Base-by-base conservation (phyloP, 2,329 filamentous ascomycete species). In the Nakataea oryzae region DNA sequence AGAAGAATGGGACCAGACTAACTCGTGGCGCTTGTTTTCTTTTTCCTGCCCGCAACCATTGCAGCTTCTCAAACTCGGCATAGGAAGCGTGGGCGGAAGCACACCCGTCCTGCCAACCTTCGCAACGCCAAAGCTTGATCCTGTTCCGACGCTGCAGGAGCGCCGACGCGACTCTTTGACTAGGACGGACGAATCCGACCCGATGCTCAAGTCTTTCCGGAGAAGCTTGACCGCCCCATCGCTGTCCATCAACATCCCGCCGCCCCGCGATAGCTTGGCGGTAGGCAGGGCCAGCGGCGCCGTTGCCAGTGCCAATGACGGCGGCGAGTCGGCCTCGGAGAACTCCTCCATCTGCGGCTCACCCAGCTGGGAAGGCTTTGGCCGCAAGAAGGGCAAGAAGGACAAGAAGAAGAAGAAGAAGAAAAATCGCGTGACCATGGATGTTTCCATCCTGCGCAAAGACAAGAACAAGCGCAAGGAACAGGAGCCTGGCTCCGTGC, bases 311-410 rank as follows among this genome's bases (percentile, higher is more conserved):
- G 68, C 74, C 27, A 70, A 72, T 32, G 66, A 70, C 30, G 71
- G 71, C 54, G 69, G 72, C 13, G 70, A 72, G 29, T 63, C 67
- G n/a, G 70, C 72, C 64, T 78, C 76, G 3, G 78, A 78, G 59
- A 71, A 77, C 58, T 79, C 77, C 3, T 80, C 78, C 0, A 82
- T 86, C 61, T 87, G 84, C 64, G 81, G 85, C 62, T 86, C 84
- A 1, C 84, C 84, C 1, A 85, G 79, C 62, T 86, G 84, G 84
- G 83, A 85, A 65, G 79, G 81, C 27, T 82, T 82, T 66, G 76
- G 77, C 3, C 77, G 79, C 26, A 79, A 75, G 65, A 83, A 81
- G 66, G 81, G 78, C 68, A 80, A 83, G 65, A 82, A 80, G 69
- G 82, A 79, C 67, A 72, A 73, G 17, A 74, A 75, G 47, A 69